Conservation (phyloP, 2,329 filamentous ascomycete species). For the Aspergillus sojae region DNA sequence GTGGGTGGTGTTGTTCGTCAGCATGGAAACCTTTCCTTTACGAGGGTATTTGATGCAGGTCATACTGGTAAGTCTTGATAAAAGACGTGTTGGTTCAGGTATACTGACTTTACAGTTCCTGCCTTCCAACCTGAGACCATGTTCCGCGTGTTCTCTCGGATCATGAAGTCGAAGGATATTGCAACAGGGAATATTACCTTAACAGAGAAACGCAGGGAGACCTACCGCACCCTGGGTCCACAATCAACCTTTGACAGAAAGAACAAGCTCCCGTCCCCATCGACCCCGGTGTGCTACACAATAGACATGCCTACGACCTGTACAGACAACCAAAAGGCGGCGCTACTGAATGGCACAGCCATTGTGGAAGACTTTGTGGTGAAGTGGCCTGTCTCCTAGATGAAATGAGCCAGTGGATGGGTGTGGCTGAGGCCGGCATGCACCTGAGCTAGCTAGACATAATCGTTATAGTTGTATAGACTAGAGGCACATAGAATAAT, state of each 20-base stretch:
- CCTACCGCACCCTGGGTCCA: neutral
- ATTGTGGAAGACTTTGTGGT: constrained; percentile 5
- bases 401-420: neutral
- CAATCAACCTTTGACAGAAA: constrained; percentile 5
- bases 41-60: constrained; percentile 1
- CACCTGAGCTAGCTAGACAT: too few species aligned
- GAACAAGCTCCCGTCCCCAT: constrained; percentile 2
- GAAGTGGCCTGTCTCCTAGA: neutral
- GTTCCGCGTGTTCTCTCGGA: neutral
- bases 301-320: constrained; percentile 5
- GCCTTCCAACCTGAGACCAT: neutral
- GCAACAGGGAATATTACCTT: neutral
- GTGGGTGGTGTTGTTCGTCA: constrained; percentile 4
- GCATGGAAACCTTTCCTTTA: constrained; percentile 11
- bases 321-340: constrained; percentile 1
- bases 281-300: constrained; percentile 1
- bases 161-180: neutral
- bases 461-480: too few species aligned
- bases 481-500: neutral
- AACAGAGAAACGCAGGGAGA: neutral
- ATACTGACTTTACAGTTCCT: neutral
- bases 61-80: neutral
- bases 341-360: constrained; percentile 3
- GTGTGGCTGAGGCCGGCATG: too few species aligned
- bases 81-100: too few species aligned